Base-by-base conservation (phyloP, 345 rosid species). In the Garcia nutans region DNA sequence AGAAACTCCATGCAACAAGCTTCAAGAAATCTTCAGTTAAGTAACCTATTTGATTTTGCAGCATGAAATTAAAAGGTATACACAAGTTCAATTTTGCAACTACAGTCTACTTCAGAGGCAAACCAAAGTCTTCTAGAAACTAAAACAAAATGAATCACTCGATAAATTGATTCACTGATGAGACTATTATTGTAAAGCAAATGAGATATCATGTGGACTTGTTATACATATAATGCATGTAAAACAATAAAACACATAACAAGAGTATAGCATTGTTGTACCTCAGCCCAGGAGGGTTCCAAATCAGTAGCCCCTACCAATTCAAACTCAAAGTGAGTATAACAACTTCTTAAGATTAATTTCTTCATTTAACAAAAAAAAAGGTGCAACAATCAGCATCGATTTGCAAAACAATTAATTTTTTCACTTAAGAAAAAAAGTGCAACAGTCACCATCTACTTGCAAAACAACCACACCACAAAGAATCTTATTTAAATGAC, bases 241-340 rank as follows among this genome's bases (percentile, higher is more conserved):
- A 47, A 63, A 70, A 22, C 13, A 49, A 5, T 5, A 26, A 28
- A 11, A 54, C 50, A 24, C 4, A 3, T 37, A 31, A 42, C 11
- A 52, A 70, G 71, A 10, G 37, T 49, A 73, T 26, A 78, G 28
- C 42, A 44, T 37, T 59, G 26, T 9, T 57, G 59, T 85, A 89
- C 97, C 97, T 92, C 97, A 68, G 93, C 84, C 98, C 98, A 94
- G 3, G 89, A 84, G 41, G 96, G 89, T 78, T 88, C 84, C 82
- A 92, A 76, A 70, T 87, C 92, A 59, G 91, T 86, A 57, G 98
- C 92, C 68, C 97, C 98, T 92, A 87, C 58, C 74, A 85, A 78
- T 65, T 68, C 73, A 73, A 74, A 74, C 44, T 55, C 67, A 52
- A 63, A 76, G 49, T 44, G 56, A 74, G 52, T 70, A 57, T 45